Evolutionary conservation across 257 asterid species (phyloP), one percentile per base, ranked within the genome.

Genomic region (Orobanche coerulescens): DNA sequence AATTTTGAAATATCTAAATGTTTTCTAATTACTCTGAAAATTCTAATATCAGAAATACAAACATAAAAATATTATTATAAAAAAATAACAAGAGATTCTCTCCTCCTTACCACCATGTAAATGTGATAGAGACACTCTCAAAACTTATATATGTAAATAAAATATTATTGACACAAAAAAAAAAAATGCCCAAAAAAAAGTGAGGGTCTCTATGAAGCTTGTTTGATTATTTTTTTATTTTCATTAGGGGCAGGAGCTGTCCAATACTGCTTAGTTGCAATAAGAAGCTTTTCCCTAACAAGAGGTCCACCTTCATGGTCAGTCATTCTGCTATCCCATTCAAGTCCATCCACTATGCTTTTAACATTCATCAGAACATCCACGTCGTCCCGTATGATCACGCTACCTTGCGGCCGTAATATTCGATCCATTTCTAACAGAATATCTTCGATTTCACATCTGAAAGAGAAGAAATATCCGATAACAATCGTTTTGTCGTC

Each of bases 221-320:
- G 63, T 42, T 63, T 49, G 36, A 61, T 43, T 22, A 30, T 59
- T 60, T 73, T 20, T 51, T 75, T 71, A 30, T 75, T 72, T 66
- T 73, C 71, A 40, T 26, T 59, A 43, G 82, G 44, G 5, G 73
- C 80, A 18, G 97, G 88, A 15, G 90, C 70, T 4, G 98, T 88
- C 98, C 98, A 88, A 53, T 91, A 91, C 71, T 74, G 81, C 75
- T 91, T 91, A n/a, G 82, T 80, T 2, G 98, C 92, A 71, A 88
- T 71, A 22, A 87, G 75, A 37, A 91, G 76, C 82, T 91, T 91
- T 63, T 91, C 84, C 60, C 95, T 82, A 26, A 79, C 85, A 72
- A 77, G 95, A 69, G 98, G 95, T 8, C 95, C 88, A 0, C 75
- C 85, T 82, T 91, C 98, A 63, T 91, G 92, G 31, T 91, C 95